A percentile compares a stretch with the other conserved stretches of the same genome.
Evolutionary conservation across 1,139 yeast genomes (phyloP).

Genomic region (Sugiyamaella novakii): DNA sequence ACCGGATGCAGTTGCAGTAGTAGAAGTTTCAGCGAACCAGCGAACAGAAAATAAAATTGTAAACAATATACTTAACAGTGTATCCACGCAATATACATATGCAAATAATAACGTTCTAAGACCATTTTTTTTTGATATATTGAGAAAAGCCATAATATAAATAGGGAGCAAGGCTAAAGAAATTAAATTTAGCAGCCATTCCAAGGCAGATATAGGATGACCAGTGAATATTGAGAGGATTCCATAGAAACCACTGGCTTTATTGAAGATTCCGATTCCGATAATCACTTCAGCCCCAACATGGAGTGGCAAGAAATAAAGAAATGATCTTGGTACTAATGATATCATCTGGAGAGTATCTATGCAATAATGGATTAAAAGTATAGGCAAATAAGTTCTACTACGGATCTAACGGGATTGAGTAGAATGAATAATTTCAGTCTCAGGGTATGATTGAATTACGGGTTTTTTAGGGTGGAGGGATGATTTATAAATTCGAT

Average conservation of each 20-base stretch:
- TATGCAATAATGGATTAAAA: too few species aligned
- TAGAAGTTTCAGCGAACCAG: slow-evolving; percentile 58
- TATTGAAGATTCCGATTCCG: slow-evolving; percentile 80
- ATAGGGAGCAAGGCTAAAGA: slow-evolving; percentile 68
- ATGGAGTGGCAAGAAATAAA: slow-evolving; percentile 71
- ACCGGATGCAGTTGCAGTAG: neutral
- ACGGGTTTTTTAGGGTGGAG: too few species aligned
- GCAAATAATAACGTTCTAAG: slow-evolving; percentile 62
- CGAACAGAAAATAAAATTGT: slow-evolving; percentile 71
- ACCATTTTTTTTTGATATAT: slow-evolving; percentile 52
- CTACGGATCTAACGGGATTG: too few species aligned
- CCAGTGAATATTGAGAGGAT: slow-evolving; percentile 81
- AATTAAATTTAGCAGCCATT: slow-evolving; percentile 76
- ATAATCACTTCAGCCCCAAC: slow-evolving; percentile 84
- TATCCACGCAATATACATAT: slow-evolving; percentile 65
- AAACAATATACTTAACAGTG: slow-evolving; percentile 64
- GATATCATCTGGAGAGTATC: slow-evolving; percentile 22
- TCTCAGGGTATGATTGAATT: too few species aligned
- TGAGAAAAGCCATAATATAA: slow-evolving; percentile 61
- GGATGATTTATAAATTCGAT: too few species aligned
- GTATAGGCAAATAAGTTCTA: too few species aligned
- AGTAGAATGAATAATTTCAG: too few species aligned
- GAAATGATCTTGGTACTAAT: slow-evolving; percentile 45
- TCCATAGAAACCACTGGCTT: slow-evolving; percentile 89
- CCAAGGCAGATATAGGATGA: slow-evolving; percentile 79